phyloP scores from a whole-genome alignment of 2,329 filamentous ascomycete species.

The Cercospora berteroae region DNA sequence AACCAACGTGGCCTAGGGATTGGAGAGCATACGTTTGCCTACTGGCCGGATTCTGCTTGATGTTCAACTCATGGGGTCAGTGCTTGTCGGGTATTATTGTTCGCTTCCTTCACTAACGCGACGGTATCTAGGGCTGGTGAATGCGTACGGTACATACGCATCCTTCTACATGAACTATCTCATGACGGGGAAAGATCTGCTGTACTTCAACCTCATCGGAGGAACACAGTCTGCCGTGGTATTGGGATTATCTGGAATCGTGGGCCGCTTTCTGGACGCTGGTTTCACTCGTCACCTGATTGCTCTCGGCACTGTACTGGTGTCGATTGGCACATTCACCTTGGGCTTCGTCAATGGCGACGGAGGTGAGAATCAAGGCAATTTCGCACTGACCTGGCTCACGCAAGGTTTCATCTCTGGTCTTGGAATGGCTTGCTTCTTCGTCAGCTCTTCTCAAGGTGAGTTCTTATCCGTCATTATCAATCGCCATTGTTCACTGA shows the following conservation, averaged over 20 bases:
- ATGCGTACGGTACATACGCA: slow-evolving; percentile 51
- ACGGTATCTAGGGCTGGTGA: slow-evolving; percentile 38
- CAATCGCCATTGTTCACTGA: slow-evolving; percentile 42
- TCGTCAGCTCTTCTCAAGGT: slow-evolving; percentile 52
- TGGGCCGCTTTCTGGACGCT: slow-evolving; percentile 52
- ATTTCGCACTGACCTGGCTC: slow-evolving; percentile 46
- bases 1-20: slow-evolving; percentile 46
- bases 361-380: slow-evolving; percentile 38
- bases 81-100: not conserved
- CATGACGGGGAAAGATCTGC: slow-evolving; percentile 41
- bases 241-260: slow-evolving; percentile 45
- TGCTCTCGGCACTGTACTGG: slow-evolving; percentile 43
- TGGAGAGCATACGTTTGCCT: slow-evolving; percentile 48
- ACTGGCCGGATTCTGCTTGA: slow-evolving; percentile 51
- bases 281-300: slow-evolving; percentile 44
- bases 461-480: not conserved
- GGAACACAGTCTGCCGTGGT: slow-evolving; percentile 50
- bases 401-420: slow-evolving; percentile 50
- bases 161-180: slow-evolving; percentile 51
- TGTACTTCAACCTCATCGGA: slow-evolving; percentile 49
- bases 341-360: slow-evolving; percentile 45
- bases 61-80: slow-evolving; percentile 40
- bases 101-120: not conserved
- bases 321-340: slow-evolving; percentile 47
- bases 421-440: slow-evolving; percentile 54